Percentiles rank a stretch among this genome's conserved stretches.
Conservation (phyloP, 306 rosid species). For the Prunus campanulata region DNA sequence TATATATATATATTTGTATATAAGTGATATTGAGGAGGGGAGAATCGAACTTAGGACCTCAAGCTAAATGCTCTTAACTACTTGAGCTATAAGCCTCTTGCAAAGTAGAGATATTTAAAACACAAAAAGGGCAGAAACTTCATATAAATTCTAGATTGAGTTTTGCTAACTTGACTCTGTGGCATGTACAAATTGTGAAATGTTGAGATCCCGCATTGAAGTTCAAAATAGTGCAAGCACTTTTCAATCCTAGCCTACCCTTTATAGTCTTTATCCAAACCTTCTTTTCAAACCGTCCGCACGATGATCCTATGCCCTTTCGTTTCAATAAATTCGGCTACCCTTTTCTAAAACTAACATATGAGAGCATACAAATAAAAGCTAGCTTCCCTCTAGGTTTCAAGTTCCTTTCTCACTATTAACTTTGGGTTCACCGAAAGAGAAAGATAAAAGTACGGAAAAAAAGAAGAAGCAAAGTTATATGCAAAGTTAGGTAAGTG, state of each 20-base stretch:
- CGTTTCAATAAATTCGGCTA: slow-evolving; percentile 14
- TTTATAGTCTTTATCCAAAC: neutral
- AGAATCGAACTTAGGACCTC: too few species aligned
- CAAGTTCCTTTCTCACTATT: slow-evolving; percentile 1
- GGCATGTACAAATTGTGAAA: neutral
- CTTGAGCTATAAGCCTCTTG: too few species aligned
- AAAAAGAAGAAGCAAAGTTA: neutral
- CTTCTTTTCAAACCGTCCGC: neutral
- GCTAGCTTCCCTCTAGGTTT: neutral
- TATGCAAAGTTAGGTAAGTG: neutral
- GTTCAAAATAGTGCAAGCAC: neutral
- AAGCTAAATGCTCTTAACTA: too few species aligned
- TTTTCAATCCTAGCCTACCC: neutral
- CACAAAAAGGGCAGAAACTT: neutral
- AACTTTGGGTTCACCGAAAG: neutral
- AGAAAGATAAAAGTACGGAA: neutral
- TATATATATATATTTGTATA: too few species aligned
- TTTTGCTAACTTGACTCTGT: neutral
- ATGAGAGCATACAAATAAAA: neutral
- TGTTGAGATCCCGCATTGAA: neutral
- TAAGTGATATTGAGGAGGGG: too few species aligned
- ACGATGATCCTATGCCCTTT: neutral
- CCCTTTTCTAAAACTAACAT: neutral
- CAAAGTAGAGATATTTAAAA: neutral
- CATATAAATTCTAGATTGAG: neutral